Conservation (phyloP, 495 filamentous ascomycete species). For the Lindgomyces ingoldianus region DNA sequence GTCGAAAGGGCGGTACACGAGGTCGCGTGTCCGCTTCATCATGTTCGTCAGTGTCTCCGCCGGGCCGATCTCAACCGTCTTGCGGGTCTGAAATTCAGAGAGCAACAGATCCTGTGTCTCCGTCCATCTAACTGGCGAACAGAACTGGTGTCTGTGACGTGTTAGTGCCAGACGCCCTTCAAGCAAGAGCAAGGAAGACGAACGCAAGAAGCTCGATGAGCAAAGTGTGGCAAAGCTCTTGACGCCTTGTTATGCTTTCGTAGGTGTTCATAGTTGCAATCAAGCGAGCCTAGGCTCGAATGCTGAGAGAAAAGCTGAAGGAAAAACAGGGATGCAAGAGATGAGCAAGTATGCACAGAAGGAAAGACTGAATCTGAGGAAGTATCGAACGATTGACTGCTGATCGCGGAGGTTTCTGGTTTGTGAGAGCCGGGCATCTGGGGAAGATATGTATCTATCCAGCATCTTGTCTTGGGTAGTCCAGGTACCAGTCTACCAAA, state of each 20-base stretch:
- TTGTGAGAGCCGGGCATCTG: background rate
- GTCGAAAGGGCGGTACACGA: conserved; percentile 91
- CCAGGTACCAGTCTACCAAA: background rate
- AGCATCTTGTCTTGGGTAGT: background rate
- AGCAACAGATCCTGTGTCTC: conserved; percentile 98
- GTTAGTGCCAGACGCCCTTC: background rate
- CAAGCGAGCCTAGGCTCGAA: no score
- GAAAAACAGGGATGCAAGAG: background rate
- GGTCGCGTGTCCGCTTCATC: conserved; percentile 89
- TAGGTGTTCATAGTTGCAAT: conserved; percentile 7
- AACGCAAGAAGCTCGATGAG: conserved; percentile 93
- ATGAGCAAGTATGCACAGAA: background rate
- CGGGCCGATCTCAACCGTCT: conserved; percentile 93
- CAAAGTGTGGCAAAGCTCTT: conserved; percentile 93
- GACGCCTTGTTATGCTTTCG: conserved; percentile 50
- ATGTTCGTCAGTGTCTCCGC: conserved; percentile 94
- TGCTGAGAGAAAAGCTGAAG: background rate
- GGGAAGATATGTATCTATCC: background rate
- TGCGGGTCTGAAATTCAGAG: conserved; percentile 85
- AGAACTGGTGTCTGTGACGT: conserved; percentile 74
- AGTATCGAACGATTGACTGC: background rate
- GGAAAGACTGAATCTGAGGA: background rate
- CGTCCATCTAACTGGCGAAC: conserved; percentile 96
- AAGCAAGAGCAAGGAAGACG: background rate
- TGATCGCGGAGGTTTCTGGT: conserved; percentile 3